Evolutionary conservation across 257 asterid genomes (phyloP).

Genomic region (Coffea eugenioides): DNA sequence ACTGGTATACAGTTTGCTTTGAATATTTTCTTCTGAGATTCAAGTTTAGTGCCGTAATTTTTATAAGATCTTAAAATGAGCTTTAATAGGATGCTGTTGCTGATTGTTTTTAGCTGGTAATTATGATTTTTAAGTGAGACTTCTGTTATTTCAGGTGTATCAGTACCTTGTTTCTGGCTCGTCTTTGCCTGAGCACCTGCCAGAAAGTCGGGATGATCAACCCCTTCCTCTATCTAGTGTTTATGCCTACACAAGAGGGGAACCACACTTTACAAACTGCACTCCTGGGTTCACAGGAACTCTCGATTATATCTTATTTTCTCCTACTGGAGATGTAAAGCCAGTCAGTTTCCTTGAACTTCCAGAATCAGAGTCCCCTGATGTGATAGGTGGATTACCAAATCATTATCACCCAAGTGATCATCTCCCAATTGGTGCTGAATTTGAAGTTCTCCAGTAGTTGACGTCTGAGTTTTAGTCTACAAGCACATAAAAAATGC

Average conservation of each 20-base stretch:
- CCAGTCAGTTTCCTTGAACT: constrained; percentile 79
- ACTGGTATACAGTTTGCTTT: too few species aligned
- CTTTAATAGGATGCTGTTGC: too few species aligned
- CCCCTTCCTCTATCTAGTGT: constrained; percentile 64
- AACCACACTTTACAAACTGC: constrained; percentile 86
- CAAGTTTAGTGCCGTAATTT: too few species aligned
- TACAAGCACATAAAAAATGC: background rate
- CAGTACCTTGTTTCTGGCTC: constrained; percentile 58
- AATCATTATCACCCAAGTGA: constrained; percentile 90
- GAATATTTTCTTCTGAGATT: too few species aligned
- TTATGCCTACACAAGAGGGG: constrained; percentile 71
- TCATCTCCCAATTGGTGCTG: constrained; percentile 94
- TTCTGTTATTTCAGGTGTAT: constrained; percentile 62
- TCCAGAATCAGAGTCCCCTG: constrained; percentile 59
- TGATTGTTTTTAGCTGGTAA: background rate
- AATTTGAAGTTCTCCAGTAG: constrained; percentile 56
- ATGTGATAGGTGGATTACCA: constrained; percentile 77
- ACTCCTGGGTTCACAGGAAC: constrained; percentile 92
- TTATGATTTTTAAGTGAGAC: background rate
- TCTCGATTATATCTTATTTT: constrained; percentile 76
- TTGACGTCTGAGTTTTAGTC: background rate
- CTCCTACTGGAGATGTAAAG: constrained; percentile 47
- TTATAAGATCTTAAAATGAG: too few species aligned
- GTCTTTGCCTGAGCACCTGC: constrained; percentile 23
- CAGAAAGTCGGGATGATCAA: constrained; percentile 44